Percentiles rank a stretch among this genome's conserved stretches.
These are phyloP conservation scores for Viridothelium virens DNA, from an alignment of 495 filamentous ascomycete species.

Conservation along the genomic window DNA sequence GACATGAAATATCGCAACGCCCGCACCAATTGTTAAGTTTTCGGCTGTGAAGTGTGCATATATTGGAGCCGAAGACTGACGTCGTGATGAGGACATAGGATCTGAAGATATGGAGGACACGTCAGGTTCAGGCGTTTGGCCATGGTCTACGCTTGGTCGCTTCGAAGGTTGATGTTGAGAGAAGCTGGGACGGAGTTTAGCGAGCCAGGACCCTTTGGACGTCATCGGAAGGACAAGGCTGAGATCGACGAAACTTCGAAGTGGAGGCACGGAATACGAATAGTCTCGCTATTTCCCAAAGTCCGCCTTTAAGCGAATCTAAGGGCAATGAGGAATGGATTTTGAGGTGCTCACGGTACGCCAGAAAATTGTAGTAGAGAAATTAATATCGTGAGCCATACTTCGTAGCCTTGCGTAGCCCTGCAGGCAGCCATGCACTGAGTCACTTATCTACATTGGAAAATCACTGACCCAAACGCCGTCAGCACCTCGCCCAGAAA, in stretches of 20 bases:
- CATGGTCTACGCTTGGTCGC: not conserved
- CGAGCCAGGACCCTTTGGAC: not conserved
- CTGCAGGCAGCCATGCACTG: not conserved
- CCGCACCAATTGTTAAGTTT: conserved; percentile 34
- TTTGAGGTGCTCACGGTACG: too few relatives aligned
- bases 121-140: not conserved
- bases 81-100: conserved; percentile 4
- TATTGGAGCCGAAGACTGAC: conserved; percentile 18
- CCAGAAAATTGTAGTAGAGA: not conserved
- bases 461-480: not conserved
- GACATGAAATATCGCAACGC: conserved; percentile 45
- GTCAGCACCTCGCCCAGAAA: not conserved
- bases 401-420: not conserved
- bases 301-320: too few relatives aligned
- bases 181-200: not conserved
- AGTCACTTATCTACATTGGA: not conserved
- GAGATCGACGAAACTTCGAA: not conserved
- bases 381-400: not conserved
- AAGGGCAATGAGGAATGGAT: too few relatives aligned
- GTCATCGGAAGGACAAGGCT: not conserved
- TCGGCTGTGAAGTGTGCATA: conserved; percentile 24
- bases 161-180: not conserved
- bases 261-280: not conserved
- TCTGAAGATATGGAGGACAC: not conserved
- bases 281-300: not conserved